Evolutionary conservation across 805 yeast species (phyloP).

Genomic region (Pichia exigua): DNA sequence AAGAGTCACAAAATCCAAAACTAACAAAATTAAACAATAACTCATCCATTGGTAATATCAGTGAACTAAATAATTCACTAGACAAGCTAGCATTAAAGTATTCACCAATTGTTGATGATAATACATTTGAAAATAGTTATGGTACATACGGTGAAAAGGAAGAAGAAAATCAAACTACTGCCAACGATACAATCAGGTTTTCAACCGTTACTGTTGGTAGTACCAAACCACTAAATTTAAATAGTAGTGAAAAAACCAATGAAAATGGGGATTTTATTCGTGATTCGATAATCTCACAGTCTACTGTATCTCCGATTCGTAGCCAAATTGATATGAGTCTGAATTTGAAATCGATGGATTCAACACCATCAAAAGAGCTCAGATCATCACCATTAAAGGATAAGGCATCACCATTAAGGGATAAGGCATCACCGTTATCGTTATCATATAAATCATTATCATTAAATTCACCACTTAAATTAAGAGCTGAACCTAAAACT

Average conservation of each 20-base stretch:
- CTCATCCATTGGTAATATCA: not conserved
- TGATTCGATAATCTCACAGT: not conserved
- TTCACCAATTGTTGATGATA: not conserved
- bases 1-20: not conserved
- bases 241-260: not conserved
- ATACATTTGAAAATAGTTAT: constrained; percentile 4
- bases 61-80: constrained; percentile 1
- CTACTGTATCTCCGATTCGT: not conserved
- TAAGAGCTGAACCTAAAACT: constrained; percentile 1
- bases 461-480: not conserved
- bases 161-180: too few species aligned
- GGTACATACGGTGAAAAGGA: constrained; percentile 3
- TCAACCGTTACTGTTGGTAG: not conserved
- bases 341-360: not conserved
- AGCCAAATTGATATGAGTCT: constrained; percentile 4
- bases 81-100: constrained; percentile 4
- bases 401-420: not conserved
- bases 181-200: not conserved
- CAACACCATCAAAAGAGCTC: not conserved
- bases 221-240: not conserved
- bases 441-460: not conserved
- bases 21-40: not conserved
- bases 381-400: not conserved
- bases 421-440: not conserved
- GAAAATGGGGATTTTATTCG: not conserved